These are phyloP conservation scores for Plantago ovata DNA, from an alignment of 257 asterid genomes.

Conservation along the genomic window DNA sequence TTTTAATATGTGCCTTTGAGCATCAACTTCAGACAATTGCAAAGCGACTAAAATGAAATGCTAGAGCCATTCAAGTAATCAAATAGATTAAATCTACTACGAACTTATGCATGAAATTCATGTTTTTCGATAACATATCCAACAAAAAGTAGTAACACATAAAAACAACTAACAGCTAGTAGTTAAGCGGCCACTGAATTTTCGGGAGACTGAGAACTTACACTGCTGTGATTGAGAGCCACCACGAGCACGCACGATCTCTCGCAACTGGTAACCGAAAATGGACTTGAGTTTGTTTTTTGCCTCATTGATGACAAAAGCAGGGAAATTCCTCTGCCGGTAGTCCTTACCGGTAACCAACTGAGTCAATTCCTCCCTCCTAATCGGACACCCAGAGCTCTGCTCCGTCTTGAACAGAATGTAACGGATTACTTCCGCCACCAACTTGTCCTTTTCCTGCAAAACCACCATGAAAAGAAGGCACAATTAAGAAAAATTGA, in stretches of 20 bases:
- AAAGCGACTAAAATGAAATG: too few relatives aligned
- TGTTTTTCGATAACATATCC: too few relatives aligned
- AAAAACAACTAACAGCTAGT: background rate
- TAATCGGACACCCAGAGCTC: slow-evolving; percentile 77
- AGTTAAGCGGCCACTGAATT: background rate
- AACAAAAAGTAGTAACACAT: too few relatives aligned
- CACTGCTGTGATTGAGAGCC: slow-evolving; percentile 45
- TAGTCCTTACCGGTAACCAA: slow-evolving; percentile 65
- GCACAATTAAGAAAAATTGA: background rate
- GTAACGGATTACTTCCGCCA: slow-evolving; percentile 77
- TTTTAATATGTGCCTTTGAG: too few relatives aligned
- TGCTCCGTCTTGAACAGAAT: slow-evolving; percentile 72
- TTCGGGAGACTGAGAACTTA: slow-evolving; percentile 17
- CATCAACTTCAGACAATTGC: too few relatives aligned
- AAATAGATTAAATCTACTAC: too few relatives aligned
- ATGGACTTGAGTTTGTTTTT: slow-evolving; percentile 55
- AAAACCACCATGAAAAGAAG: background rate
- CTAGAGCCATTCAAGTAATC: too few relatives aligned
- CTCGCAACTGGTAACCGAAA: slow-evolving; percentile 87
- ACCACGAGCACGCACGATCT: slow-evolving; percentile 65
- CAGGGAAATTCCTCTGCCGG: slow-evolving; percentile 63
- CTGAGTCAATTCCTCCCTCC: slow-evolving; percentile 76
- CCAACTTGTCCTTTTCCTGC: slow-evolving; percentile 87
- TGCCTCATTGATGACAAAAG: slow-evolving; percentile 74
- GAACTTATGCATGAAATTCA: too few relatives aligned